Base-by-base conservation (phyloP, 129 eudicot species). In the Saposhnikovia divaricata region DNA sequence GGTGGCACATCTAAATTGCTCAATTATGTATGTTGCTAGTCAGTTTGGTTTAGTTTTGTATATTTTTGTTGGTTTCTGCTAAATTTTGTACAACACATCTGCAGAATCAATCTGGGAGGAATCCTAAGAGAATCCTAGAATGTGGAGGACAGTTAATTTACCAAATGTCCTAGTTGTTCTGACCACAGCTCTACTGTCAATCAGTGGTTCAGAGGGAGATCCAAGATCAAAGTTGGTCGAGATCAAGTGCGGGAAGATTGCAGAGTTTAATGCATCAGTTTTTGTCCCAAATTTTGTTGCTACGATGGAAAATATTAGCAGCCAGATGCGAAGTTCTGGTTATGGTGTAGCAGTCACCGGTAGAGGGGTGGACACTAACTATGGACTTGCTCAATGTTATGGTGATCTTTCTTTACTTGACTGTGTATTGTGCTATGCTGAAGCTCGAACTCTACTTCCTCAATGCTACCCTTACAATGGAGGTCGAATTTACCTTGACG, bases 381-480 rank as follows among this genome's bases (percentile, higher is more conserved):
- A 79, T 21, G 91, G 81, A 5, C 77, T 93, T 6, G 85, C 93
- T 13, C 96, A 91, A 76, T 93, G 98, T 87, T 91, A 88, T 39
- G 87, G 92, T 27, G 98, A 91, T 80, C 97, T 93, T 44, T 86
- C 97, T 25, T 57, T 81, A 42, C 81, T 87, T 25, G 93, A 93
- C 72, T 93, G 98, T 57, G 83, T 86, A 9, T 76, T 89, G 39
- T 93, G 97, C 86, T 91, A 88, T 40, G 91, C 92, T 1, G 82
- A 89, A 59, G 85, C 93, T 5, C 89, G 96, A 19, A 88, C 92
- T 28, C 77, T 77, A 28, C 88, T 91, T n/a, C 96, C 98, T 3
- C 81, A 77, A 72, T 93, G 98, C 75, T 91, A 72, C 31, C 98
- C 97, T 1, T 55, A 19, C 47, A 87, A 28, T 6, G 96, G 96